Conservation (phyloP, 345 rosid genomes). For the Acer campestre region DNA sequence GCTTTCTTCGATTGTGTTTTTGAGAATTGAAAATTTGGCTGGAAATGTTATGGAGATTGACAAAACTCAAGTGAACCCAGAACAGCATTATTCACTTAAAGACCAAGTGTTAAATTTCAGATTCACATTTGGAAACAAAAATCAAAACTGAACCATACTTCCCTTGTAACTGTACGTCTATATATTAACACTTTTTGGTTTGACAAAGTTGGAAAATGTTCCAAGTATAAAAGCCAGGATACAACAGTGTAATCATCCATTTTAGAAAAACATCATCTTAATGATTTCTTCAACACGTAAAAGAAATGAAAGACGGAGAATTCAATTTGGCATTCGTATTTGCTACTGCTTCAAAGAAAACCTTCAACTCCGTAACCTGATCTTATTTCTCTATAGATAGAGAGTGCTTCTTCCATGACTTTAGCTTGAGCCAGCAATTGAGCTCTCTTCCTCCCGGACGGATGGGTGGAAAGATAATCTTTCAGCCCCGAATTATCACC, state of each 20-base stretch:
- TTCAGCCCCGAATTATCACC: conserved; percentile 47
- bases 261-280: too few relatives aligned
- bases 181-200: too few relatives aligned
- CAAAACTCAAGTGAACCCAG: neutral
- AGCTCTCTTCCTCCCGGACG: conserved; percentile 88
- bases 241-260: neutral
- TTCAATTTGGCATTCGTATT: conserved; percentile 2
- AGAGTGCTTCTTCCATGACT: conserved; percentile 92
- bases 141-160: too few relatives aligned
- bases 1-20: conserved; percentile 27
- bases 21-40: conserved; percentile 4
- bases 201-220: too few relatives aligned
- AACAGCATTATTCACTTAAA: neutral
- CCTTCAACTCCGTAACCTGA: conserved; percentile 76
- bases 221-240: too few relatives aligned
- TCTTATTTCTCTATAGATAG: conserved; percentile 61
- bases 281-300: neutral
- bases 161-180: too few relatives aligned
- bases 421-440: conserved; percentile 67
- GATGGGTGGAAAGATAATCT: conserved; percentile 93
- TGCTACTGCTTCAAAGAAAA: conserved; percentile 52
- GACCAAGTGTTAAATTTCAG: too few relatives aligned
- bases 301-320: too few relatives aligned
- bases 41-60: neutral
- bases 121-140: too few relatives aligned